phyloP scores from a whole-genome alignment of 2,329 filamentous ascomycete genomes.

The Fusarium robinianum region DNA sequence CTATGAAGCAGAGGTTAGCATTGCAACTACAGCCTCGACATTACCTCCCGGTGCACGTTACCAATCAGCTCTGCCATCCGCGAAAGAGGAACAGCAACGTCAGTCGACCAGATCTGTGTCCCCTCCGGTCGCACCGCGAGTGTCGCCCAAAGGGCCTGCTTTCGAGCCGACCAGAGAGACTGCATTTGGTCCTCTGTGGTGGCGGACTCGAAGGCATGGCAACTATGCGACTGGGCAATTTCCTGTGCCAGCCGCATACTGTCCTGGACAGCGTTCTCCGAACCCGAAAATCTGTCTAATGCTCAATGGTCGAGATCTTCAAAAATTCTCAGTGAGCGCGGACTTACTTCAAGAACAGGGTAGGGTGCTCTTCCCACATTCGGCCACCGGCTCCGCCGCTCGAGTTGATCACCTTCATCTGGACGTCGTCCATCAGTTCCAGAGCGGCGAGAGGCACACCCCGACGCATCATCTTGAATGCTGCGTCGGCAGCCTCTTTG shows the following conservation, averaged over 20 bases:
- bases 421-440: slow-evolving; percentile 66
- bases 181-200: slow-evolving; percentile 64
- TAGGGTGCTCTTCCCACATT: slow-evolving; percentile 70
- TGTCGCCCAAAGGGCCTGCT: slow-evolving; percentile 74
- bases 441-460: slow-evolving; percentile 70
- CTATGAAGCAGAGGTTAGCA: too few species aligned
- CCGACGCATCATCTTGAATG: slow-evolving; percentile 64
- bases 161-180: slow-evolving; percentile 76
- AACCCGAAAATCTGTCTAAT: slow-evolving; percentile 62
- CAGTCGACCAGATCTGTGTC: slow-evolving; percentile 75
- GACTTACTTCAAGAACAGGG: slow-evolving; percentile 69
- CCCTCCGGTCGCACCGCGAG: slow-evolving; percentile 65
- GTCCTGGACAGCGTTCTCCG: slow-evolving; percentile 61
- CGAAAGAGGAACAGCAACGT: slow-evolving; percentile 78
- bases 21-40: too few species aligned
- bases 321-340: too few species aligned
- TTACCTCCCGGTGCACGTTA: slow-evolving; percentile 13
- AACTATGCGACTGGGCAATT: slow-evolving; percentile 55
- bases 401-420: slow-evolving; percentile 71
- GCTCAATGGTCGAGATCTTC: background rate
- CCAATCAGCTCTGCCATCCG: slow-evolving; percentile 70
- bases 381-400: slow-evolving; percentile 60
- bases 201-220: slow-evolving; percentile 70
- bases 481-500: slow-evolving; percentile 65
- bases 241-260: slow-evolving; percentile 61